Percentiles rank a stretch among this genome's conserved stretches.
These are phyloP conservation scores for Scolecobasidium constrictum DNA, from an alignment of 2,329 filamentous ascomycete genomes.

Conservation along the genomic window DNA sequence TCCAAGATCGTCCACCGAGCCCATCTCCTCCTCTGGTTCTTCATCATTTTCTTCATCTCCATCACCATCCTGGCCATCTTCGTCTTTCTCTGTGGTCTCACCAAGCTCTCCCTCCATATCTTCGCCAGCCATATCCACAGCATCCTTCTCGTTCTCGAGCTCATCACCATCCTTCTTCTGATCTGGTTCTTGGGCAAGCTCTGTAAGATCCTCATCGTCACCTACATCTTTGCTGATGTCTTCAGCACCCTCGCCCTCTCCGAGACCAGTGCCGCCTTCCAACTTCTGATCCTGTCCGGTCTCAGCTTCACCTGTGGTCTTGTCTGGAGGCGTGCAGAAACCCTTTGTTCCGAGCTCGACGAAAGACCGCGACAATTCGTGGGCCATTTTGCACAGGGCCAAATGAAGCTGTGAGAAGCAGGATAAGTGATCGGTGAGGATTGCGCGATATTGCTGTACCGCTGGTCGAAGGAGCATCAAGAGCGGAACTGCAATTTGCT, in stretches of 20 bases:
- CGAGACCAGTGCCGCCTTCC: constrained; percentile 84
- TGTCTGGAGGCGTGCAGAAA: constrained; percentile 83
- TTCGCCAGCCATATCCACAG: constrained; percentile 84
- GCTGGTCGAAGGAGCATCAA: constrained; percentile 58
- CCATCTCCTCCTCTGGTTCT: constrained; percentile 75
- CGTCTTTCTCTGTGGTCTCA: constrained; percentile 38
- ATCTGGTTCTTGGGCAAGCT: constrained; percentile 77
- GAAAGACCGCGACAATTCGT: constrained; percentile 67
- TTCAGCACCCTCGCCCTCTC: constrained; percentile 88
- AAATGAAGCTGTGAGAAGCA: constrained; percentile 56
- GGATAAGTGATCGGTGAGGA: constrained; percentile 47
- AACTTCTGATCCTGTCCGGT: constrained; percentile 65
- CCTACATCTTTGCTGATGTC: constrained; percentile 97
- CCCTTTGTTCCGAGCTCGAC: constrained; percentile 70
- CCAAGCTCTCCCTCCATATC: constrained; percentile 82
- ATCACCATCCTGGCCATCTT: constrained; percentile 46
- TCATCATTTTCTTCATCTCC: constrained; percentile 56
- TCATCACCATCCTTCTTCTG: constrained; percentile 45
- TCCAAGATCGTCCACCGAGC: constrained; percentile 83
- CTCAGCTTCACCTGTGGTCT: constrained; percentile 49
- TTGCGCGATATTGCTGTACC: constrained; percentile 57
- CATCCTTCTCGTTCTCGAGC: constrained; percentile 72
- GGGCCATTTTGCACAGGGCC: constrained; percentile 62
- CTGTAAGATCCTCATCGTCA: constrained; percentile 84
- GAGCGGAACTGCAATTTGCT: constrained; percentile 43